These are phyloP conservation scores for Diaporthe citrichinensis DNA, from an alignment of 2,329 filamentous ascomycete genomes.

Conservation along the genomic window DNA sequence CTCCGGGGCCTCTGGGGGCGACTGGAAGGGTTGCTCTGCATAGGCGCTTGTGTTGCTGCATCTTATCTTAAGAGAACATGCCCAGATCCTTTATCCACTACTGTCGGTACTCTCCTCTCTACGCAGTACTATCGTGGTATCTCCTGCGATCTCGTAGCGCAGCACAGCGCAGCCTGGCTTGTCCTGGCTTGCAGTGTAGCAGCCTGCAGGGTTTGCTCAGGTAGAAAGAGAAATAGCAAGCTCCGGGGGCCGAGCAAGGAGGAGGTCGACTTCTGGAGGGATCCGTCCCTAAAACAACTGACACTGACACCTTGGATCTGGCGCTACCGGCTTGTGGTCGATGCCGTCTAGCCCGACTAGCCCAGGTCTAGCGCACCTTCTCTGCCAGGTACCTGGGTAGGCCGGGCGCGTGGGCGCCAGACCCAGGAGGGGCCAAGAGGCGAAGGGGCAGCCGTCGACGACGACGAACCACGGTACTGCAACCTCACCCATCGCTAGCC, in stretches of 20 bases:
- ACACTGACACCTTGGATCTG: slow-evolving; percentile 32
- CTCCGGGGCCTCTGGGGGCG: neutral
- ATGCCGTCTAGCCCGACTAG: slow-evolving; percentile 16
- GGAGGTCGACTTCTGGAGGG: slow-evolving; percentile 4
- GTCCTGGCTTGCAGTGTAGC: slow-evolving; percentile 7
- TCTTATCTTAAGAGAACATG: neutral
- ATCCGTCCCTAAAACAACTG: slow-evolving; percentile 2
- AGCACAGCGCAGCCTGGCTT: neutral
- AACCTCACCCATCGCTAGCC: slow-evolving; percentile 11
- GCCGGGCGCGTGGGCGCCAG: neutral
- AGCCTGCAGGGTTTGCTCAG: slow-evolving; percentile 25
- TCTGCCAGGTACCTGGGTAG: slow-evolving; percentile 18
- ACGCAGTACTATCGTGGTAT: slow-evolving; percentile 29
- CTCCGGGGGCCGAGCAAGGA: neutral
- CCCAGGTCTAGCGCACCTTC: neutral
- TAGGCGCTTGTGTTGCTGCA: neutral
- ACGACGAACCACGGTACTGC: slow-evolving; percentile 29
- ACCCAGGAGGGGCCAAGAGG: slow-evolving; percentile 5
- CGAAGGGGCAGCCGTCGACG: neutral
- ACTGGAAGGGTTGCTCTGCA: neutral
- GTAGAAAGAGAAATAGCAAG: neutral
- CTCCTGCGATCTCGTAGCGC: slow-evolving; percentile 20
- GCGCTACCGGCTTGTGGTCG: slow-evolving; percentile 25
- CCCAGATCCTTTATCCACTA: neutral
- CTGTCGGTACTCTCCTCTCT: slow-evolving; percentile 2